Evolutionary conservation across 352 stramenopile genomes (phyloP).

Genomic region (Phytophthora brassicae): DNA sequence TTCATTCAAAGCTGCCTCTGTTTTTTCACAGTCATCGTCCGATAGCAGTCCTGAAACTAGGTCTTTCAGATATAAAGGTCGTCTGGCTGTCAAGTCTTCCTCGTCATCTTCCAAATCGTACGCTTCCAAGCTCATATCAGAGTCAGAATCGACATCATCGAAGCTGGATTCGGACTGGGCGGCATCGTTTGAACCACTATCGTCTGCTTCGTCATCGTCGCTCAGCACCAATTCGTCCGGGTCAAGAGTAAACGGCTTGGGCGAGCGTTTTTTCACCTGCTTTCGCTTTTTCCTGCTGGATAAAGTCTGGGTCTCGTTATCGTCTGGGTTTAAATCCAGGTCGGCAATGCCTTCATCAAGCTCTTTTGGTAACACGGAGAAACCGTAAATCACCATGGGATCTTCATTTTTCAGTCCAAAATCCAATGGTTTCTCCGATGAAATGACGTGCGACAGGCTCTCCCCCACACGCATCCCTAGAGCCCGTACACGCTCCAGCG

Average conservation of each 20-base stretch:
- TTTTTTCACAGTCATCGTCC: conserved; percentile 64
- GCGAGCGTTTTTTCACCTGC: conserved; percentile 9
- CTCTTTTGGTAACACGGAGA: conserved; percentile 20
- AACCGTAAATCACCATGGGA: conserved; percentile 41
- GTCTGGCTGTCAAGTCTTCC: conserved; percentile 55
- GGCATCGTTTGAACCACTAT: conserved; percentile 13
- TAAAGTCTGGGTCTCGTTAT: background rate
- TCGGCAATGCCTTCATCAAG: conserved; percentile 22
- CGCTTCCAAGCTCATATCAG: conserved; percentile 66
- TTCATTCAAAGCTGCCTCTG: conserved; percentile 50
- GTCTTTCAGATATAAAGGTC: conserved; percentile 77
- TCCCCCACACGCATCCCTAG: conserved; percentile 77
- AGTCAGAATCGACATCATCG: conserved; percentile 48
- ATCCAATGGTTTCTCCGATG: conserved; percentile 58
- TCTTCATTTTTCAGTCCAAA: conserved; percentile 58
- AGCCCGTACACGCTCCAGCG: conserved; percentile 49
- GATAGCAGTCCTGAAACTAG: conserved; percentile 50
- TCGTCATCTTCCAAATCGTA: conserved; percentile 74
- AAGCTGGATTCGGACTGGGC: conserved; percentile 27
- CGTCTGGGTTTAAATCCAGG: conserved; percentile 12
- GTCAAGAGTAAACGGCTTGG: conserved; percentile 43
- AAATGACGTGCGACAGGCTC: conserved; percentile 59
- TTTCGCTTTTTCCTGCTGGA: background rate
- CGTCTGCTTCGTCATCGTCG: conserved; percentile 29
- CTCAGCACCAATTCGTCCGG: conserved; percentile 66